Percentiles rank a stretch among this genome's conserved stretches.
phyloP scores from a whole-genome alignment of 2,329 filamentous ascomycete genomes.

The Davidsoniella virescens region DNA sequence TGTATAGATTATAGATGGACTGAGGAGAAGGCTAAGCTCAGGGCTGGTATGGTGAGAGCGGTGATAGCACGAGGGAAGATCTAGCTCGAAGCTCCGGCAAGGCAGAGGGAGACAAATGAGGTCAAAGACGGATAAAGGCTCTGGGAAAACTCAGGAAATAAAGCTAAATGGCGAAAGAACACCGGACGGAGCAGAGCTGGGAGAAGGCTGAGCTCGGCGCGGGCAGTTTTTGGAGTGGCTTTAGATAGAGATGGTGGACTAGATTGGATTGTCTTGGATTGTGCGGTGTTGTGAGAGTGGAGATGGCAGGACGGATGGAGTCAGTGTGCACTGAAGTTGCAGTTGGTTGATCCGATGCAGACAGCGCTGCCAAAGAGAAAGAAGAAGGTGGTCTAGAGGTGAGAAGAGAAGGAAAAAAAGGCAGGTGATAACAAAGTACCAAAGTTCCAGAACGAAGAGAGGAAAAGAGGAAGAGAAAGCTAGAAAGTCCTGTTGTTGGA shows the following conservation, averaged over 20 bases:
- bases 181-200: too few species aligned
- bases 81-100: background rate
- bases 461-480: conserved; percentile 1
- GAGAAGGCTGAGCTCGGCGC: too few species aligned
- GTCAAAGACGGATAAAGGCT: too few species aligned
- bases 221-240: background rate
- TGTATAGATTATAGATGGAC: conserved; percentile 16
- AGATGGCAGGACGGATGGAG: background rate
- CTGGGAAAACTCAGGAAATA: background rate
- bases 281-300: background rate
- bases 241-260: background rate
- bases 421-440: background rate
- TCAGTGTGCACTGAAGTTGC: background rate
- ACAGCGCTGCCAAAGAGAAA: background rate
- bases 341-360: background rate
- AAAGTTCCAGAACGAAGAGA: background rate
- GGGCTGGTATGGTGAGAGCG: background rate
- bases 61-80: background rate
- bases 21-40: too few species aligned
- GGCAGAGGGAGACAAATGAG: background rate
- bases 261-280: background rate
- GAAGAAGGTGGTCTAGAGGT: background rate
- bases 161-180: background rate
- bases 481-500: conserved; percentile 4
- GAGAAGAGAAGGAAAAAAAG: background rate